phyloP scores from a whole-genome alignment of 2,329 filamentous ascomycete species.

The Colletotrichum godetiae region DNA sequence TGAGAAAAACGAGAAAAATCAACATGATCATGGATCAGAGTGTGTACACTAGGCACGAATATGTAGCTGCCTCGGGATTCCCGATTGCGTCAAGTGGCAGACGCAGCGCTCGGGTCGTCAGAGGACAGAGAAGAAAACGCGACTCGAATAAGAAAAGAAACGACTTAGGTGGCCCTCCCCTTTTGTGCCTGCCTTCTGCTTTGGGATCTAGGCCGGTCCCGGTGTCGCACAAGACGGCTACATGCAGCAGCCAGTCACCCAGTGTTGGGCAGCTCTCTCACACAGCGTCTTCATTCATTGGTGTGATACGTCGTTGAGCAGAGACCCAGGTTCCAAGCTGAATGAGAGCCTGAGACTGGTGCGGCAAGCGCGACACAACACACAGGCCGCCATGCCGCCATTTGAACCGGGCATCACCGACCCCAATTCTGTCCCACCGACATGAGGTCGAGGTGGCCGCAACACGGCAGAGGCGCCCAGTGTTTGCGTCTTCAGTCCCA shows the following conservation, averaged over 20 bases:
- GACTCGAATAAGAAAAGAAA: constrained; percentile 1
- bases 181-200: not conserved
- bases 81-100: not conserved
- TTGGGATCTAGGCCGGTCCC: not conserved
- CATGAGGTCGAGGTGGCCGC: not conserved
- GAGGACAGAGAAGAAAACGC: not conserved
- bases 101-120: not conserved
- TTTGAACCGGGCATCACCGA: not conserved
- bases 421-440: not conserved
- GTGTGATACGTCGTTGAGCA: not conserved
- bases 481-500: not conserved
- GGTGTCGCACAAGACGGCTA: not conserved
- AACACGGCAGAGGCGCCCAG: not conserved
- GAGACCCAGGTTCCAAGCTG: not conserved
- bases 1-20: too few species aligned
- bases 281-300: not conserved
- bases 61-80: not conserved
- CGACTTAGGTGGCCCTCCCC: not conserved
- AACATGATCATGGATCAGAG: not conserved
- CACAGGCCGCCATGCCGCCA: not conserved
- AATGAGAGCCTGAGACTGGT: not conserved
- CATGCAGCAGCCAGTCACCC: not conserved
- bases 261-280: not conserved
- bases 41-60: not conserved
- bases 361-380: not conserved